A percentile compares a stretch with the other conserved stretches of the same genome.
Evolutionary conservation across 2,329 filamentous ascomycete species (phyloP).

Genomic region (Arthrobotrys sinensis): DNA sequence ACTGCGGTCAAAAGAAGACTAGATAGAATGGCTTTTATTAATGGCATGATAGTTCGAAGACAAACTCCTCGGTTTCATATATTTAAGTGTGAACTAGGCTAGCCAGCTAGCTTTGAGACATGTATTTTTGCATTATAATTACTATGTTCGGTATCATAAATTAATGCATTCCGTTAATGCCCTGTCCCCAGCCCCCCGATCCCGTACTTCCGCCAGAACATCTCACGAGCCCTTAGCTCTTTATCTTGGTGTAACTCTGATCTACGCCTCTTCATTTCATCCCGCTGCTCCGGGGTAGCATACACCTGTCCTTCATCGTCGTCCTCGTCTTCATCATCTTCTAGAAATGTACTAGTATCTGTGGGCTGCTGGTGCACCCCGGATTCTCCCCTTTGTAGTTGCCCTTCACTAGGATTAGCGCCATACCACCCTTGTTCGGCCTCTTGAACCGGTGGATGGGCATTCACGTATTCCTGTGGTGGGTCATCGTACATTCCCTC

Average conservation of each 20-base stretch:
- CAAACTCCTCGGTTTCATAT: background rate
- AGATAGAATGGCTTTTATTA: conserved; percentile 28
- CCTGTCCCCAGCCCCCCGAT: conserved; percentile 36
- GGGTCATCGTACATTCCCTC: conserved; percentile 57
- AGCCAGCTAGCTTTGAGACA: background rate
- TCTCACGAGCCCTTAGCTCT: conserved; percentile 46
- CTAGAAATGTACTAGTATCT: background rate
- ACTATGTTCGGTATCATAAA: background rate
- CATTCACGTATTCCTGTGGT: conserved; percentile 49
- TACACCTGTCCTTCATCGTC: conserved; percentile 55
- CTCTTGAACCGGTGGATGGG: conserved; percentile 47
- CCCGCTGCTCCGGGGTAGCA: conserved; percentile 48
- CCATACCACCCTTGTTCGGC: background rate
- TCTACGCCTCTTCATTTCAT: conserved; percentile 44
- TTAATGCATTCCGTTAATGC: background rate
- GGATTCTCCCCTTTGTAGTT: background rate
- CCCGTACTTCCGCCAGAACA: conserved; percentile 37
- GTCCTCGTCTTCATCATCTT: conserved; percentile 39
- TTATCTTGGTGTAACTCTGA: conserved; percentile 44
- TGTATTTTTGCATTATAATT: conserved; percentile 2
- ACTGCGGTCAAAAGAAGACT: conserved; percentile 28
- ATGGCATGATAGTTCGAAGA: conserved; percentile 17
- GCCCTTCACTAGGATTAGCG: background rate
- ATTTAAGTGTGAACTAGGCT: background rate
- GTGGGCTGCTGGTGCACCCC: background rate